Base-by-base conservation (phyloP, 2,329 filamentous ascomycete species). In the Stenocarpella maydis region DNA sequence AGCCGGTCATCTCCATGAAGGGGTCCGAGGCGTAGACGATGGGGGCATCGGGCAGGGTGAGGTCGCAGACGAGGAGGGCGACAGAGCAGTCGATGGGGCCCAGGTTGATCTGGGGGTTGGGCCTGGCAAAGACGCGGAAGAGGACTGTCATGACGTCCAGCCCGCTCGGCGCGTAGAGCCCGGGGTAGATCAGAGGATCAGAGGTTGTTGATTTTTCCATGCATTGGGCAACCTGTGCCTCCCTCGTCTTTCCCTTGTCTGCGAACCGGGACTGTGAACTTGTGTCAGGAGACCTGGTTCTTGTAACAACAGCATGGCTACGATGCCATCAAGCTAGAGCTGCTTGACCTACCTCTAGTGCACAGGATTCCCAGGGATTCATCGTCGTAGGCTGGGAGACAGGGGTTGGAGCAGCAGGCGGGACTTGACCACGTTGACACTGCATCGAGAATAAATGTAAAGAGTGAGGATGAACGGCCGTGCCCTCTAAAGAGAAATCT, bases 11-110 rank as follows among this genome's bases (percentile, higher is more conserved):
- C 8, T 90, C 83, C 74, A 90, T 87, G 77, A 97, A 97, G 37
- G 92, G 87, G 7, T 95, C 92, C 1, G 93, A 95, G 73, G 90
- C 93, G 77, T 97, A 97, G 10, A 97, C 88, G 70, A 97, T 94
- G 3, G 94, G 94, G 37, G 86, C 83, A 78, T 97, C 93, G 34
- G 91, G 87, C 74, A 88, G 86, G 50, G 87, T 85, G 39, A 94
- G 89, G 78, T 97, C 93, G 79, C 93, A 96, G 49, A 97, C 86
- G 21, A 95, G 87, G 72, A 97, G 90, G 2, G 94, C 91, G 76
- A 93, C 96, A 1, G 93, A 96, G 73, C 93, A 85, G 78, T 97
- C 94, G 41, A 97, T 90, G 0, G 92, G 87, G 8, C 94, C 94
- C 50, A 97, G 90, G 60, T 94, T 87, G 74, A 97, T 90, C 74